phyloP scores from a whole-genome alignment of 805 yeast species.

The Hanseniaspora nectarophila region DNA sequence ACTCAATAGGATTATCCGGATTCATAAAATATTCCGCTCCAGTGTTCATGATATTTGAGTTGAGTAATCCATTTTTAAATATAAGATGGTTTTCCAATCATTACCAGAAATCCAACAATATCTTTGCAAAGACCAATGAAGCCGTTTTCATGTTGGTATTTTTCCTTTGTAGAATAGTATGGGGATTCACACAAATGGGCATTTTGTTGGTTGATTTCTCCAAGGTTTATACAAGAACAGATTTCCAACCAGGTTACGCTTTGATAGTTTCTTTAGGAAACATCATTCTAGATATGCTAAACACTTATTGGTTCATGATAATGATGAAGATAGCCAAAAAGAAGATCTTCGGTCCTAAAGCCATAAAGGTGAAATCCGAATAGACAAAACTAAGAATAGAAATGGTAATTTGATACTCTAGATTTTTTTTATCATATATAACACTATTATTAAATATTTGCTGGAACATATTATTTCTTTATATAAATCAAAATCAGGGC shows the following conservation, averaged over 20 bases:
- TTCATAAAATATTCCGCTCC: constrained; percentile 70
- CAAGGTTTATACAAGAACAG: constrained; percentile 31
- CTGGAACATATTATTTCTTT: too few species aligned
- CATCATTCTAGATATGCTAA: constrained; percentile 49
- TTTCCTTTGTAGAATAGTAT: constrained; percentile 58
- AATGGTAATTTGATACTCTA: too few species aligned
- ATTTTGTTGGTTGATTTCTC: constrained; percentile 38
- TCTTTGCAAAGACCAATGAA: constrained; percentile 39
- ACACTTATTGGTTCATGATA: constrained; percentile 67
- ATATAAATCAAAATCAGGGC: too few species aligned
- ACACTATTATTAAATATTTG: too few species aligned
- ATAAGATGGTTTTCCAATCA: constrained; percentile 64
- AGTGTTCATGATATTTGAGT: constrained; percentile 66
- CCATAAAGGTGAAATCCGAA: not conserved
- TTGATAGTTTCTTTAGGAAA: constrained; percentile 36
- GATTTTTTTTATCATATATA: too few species aligned
- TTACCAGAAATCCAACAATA: constrained; percentile 33
- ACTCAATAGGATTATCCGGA: constrained; percentile 51
- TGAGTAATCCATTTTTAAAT: constrained; percentile 82
- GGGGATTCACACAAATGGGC: constrained; percentile 68
- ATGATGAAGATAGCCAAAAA: constrained; percentile 55
- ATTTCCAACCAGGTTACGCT: constrained; percentile 35
- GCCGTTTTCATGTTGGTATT: constrained; percentile 48
- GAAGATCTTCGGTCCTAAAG: not conserved
- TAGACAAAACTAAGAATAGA: not conserved